Evolutionary conservation across 2,329 filamentous ascomycete genomes (phyloP).

Genomic region (Fusarium foetens): DNA sequence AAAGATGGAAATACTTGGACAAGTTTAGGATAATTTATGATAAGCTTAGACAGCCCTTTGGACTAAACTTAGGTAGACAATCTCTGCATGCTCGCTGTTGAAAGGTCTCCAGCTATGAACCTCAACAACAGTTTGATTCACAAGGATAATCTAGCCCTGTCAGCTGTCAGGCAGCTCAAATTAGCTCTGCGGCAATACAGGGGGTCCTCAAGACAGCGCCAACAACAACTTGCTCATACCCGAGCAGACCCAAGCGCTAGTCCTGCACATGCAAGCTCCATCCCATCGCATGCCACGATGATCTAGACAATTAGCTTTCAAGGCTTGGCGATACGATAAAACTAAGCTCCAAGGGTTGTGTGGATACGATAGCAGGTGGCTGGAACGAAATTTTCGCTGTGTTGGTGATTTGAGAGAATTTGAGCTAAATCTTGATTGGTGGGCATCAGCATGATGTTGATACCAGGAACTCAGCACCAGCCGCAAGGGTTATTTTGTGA

Average conservation of each 20-base stretch:
- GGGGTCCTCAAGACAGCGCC: background rate
- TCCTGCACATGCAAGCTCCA: background rate
- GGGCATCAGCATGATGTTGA: background rate
- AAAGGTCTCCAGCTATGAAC: background rate
- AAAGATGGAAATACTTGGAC: background rate
- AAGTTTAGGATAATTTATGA: background rate
- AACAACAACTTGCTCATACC: constrained; percentile 13
- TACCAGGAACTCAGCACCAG: background rate
- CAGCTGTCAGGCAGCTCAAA: background rate
- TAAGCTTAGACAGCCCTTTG: background rate
- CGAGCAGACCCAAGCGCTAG: constrained; percentile 6
- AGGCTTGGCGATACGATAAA: background rate
- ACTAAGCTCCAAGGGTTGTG: background rate
- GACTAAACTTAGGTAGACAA: too few species aligned
- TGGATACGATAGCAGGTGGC: background rate
- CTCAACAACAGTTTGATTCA: background rate
- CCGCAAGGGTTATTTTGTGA: too few species aligned
- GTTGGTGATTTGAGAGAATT: constrained; percentile 8
- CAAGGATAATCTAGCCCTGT: background rate
- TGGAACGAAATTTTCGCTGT: background rate
- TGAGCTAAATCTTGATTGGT: constrained; percentile 15
- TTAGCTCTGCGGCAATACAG: background rate
- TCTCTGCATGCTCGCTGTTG: background rate
- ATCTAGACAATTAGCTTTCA: background rate
- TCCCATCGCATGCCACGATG: background rate